Conservation (phyloP, 2,329 filamentous ascomycete species). For the Scedosporium aurantiacum region DNA sequence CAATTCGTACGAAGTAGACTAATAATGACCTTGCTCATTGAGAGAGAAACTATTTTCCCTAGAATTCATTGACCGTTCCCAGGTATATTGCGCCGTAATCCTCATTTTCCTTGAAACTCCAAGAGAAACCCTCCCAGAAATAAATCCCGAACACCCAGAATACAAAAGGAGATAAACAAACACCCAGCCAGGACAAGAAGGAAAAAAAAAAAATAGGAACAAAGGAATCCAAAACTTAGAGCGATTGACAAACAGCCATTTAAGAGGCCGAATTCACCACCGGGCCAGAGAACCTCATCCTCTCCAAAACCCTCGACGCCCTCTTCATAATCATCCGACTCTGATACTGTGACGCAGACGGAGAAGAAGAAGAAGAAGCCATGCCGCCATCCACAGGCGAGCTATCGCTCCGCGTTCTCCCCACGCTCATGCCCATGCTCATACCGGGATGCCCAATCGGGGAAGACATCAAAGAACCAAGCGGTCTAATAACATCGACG, state of each 20-base stretch:
- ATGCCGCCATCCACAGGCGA: not conserved
- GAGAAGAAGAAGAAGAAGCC: not conserved
- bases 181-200: not conserved
- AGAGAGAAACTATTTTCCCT: no score
- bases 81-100: no score
- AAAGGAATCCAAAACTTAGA: no score
- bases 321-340: not conserved
- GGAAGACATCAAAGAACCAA: not conserved
- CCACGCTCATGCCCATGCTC: not conserved
- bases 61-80: no score
- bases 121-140: no score
- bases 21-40: no score
- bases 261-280: not conserved
- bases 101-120: no score
- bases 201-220: not conserved
- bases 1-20: no score
- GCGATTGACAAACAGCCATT: not conserved
- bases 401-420: not conserved
- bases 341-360: no score
- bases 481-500: not conserved
- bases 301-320: not conserved
- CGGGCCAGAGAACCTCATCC: not conserved
- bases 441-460: not conserved
- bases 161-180: not conserved
- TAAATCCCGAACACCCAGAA: no score